Evolutionary conservation across 2,329 filamentous ascomycete genomes (phyloP).

Genomic region (Trichoderma guizhouense): DNA sequence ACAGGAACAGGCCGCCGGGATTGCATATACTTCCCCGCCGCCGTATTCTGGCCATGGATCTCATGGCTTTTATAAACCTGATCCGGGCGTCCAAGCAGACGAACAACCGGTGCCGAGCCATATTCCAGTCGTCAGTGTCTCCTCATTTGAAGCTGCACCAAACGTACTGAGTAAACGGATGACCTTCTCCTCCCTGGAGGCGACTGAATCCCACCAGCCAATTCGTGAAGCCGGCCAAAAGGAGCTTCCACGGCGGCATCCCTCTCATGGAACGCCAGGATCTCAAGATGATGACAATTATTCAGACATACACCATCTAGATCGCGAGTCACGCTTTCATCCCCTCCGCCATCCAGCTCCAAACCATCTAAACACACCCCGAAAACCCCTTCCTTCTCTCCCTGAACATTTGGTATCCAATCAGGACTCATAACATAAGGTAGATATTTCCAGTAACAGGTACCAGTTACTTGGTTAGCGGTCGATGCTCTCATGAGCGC

Average conservation of each 20-base stretch:
- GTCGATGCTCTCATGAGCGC: not conserved
- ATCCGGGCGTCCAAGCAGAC: not conserved
- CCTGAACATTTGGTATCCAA: constrained; percentile 22
- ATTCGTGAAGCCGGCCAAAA: not conserved
- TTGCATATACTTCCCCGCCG: constrained; percentile 24
- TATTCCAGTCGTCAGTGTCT: not conserved
- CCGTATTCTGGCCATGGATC: constrained; percentile 21
- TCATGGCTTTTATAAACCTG: constrained; percentile 11
- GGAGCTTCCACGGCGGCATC: constrained; percentile 27
- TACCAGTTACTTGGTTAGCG: not conserved
- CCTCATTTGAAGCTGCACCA: not conserved
- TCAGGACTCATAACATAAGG: not conserved
- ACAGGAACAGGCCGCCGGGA: constrained; percentile 27
- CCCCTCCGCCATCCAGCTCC: not conserved
- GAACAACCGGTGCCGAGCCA: not conserved
- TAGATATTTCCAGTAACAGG: not conserved
- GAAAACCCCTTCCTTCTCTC: constrained; percentile 40
- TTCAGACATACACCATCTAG: constrained; percentile 8
- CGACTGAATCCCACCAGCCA: not conserved
- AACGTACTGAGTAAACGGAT: constrained; percentile 3
- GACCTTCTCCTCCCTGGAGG: not conserved
- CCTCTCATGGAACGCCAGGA: constrained; percentile 28
- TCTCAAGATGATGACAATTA: constrained; percentile 20
- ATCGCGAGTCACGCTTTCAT: not conserved
- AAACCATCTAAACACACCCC: constrained; percentile 24